A percentile compares a stretch with the other conserved stretches of the same genome.
phyloP scores from a whole-genome alignment of 345 rosid genomes.

The Bretschneidera sinensis region DNA sequence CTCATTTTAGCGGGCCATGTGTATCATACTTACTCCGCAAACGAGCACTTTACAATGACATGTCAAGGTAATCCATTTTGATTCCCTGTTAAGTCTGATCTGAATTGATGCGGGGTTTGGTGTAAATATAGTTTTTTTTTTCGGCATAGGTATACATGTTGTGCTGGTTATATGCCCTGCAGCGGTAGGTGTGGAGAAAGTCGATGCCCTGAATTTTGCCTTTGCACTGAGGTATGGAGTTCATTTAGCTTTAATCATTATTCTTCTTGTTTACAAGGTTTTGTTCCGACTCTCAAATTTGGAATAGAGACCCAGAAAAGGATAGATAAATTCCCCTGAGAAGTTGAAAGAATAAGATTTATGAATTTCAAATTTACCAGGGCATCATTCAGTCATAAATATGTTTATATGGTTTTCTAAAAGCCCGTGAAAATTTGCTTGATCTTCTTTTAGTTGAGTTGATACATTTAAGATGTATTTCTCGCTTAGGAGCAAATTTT shows the following conservation, averaged over 20 bases:
- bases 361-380: neutral
- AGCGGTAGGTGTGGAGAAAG: slow-evolving; percentile 86
- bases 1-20: slow-evolving; percentile 69
- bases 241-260: slow-evolving; percentile 6
- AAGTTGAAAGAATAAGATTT: neutral
- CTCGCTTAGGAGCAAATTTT: neutral
- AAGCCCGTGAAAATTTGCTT: neutral
- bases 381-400: neutral
- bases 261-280: neutral
- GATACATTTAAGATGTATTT: neutral
- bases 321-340: neutral
- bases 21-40: slow-evolving; percentile 90
- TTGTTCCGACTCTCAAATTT: neutral
- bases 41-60: slow-evolving; percentile 93
- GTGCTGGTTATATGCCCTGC: slow-evolving; percentile 99
- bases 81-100: neutral
- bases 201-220: slow-evolving; percentile 74
- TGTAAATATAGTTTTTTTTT: slow-evolving; percentile 11
- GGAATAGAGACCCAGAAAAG: neutral
- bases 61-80: slow-evolving; percentile 65
- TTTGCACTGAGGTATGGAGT: slow-evolving; percentile 62
- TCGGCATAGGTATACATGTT: slow-evolving; percentile 72
- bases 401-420: neutral
- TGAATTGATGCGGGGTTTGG: neutral
- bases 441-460: neutral